Conservation (phyloP, 108 stramenopile species). For the Asterionellopsis glacialis region DNA sequence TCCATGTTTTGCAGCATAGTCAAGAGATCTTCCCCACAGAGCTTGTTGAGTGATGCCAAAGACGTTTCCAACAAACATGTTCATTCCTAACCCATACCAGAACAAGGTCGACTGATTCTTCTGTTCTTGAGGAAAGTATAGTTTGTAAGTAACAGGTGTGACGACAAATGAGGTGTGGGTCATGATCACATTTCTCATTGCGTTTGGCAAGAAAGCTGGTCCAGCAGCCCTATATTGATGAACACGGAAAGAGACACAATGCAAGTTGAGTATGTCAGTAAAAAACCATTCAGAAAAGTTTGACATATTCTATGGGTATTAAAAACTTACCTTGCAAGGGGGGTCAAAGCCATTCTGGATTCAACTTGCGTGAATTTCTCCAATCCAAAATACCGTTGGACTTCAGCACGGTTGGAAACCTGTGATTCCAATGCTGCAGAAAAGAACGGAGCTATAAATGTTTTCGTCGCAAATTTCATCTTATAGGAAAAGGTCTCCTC, state of each 20-base stretch:
- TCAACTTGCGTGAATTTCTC: slow-evolving; percentile 41
- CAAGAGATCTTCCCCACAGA: slow-evolving; percentile 64
- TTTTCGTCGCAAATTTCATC: slow-evolving; percentile 22
- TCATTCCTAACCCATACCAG: slow-evolving; percentile 69
- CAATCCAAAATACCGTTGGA: slow-evolving; percentile 63
- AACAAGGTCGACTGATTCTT: slow-evolving; percentile 54
- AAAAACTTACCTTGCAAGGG: slow-evolving; percentile 3
- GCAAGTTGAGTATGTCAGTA: no score
- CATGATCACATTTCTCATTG: slow-evolving; percentile 56
- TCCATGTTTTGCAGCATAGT: slow-evolving; percentile 26
- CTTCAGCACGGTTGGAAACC: slow-evolving; percentile 73
- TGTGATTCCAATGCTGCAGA: slow-evolving; percentile 49
- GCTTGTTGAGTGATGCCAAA: slow-evolving; percentile 80
- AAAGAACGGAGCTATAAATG: slow-evolving; percentile 40
- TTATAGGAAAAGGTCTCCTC: slow-evolving; percentile 16
- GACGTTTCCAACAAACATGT: slow-evolving; percentile 64
- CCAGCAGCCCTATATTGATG: slow-evolving; percentile 24
- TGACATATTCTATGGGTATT: no score
- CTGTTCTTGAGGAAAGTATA: slow-evolving; percentile 68
- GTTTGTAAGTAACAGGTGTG: slow-evolving; percentile 62
- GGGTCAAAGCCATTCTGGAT: slow-evolving; percentile 20
- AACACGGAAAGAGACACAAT: no score
- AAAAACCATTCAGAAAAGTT: no score
- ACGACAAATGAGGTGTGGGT: slow-evolving; percentile 55
- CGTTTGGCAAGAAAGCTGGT: slow-evolving; percentile 40